Evolutionary conservation across 108 stramenopile species (phyloP), one percentile per base, ranked within the genome.

Genomic region (Fragilaria crotonensis): DNA sequence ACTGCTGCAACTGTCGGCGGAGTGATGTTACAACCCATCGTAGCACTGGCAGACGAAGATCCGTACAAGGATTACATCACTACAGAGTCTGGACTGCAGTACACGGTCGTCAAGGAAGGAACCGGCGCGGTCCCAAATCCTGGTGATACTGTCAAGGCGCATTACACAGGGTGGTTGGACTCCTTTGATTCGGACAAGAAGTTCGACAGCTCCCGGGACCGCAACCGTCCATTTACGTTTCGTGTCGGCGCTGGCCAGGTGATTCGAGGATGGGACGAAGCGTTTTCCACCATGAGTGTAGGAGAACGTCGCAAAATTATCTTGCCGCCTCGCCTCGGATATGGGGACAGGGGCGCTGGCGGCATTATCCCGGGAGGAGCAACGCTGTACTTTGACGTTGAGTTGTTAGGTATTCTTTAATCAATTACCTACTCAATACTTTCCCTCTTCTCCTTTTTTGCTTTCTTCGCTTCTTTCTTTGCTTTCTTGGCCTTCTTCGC

Each of bases 151-250:
- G 95, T 99, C 26, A 95, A 95, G 46, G 89, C 96, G 0, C 98
- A 99, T 52, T 99, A 99, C 79, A 97, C 96, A 0, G 98, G 96
- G 28, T 97, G 90, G 84, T 68, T 99, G 20, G 89, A 94, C 55
- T 85, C 78, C n/a, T 97, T 97, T 54, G 80, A 91, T 41, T 77
- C 79, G 11, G 54, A 44, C 44, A 78, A 80, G 28, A 94, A 93
- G 56, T 99, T 99, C 62, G 98, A 99, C 62, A 89, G 85, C 36
- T 91, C 94, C 4, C 62, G 94, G 25, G 95, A 96, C 76, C 90
- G 96, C 9, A 84, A 85, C 14, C 77, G 84, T 52, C 96, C 98
- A 14, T 95, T 99, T 60, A 78, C 73, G 53, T 99, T 99, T 70
- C 75, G 73, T 47, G 81, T 98, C 20, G 94, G 94, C 19, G 73